Percentiles rank a stretch among this genome's conserved stretches.
Evolutionary conservation across 345 rosid species (phyloP).

Genomic region (Eucalyptus sp.): DNA sequence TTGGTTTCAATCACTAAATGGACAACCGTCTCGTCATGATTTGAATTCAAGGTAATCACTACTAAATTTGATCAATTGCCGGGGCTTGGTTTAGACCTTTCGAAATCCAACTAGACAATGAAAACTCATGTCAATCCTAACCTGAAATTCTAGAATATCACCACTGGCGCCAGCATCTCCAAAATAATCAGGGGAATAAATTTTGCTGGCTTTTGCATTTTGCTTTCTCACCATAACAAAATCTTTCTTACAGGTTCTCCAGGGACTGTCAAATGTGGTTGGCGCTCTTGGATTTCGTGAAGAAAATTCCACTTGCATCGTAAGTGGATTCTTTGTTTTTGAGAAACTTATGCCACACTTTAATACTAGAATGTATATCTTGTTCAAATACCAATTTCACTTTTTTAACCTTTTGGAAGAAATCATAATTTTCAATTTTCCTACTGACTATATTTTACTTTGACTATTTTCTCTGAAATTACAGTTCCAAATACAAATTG

Average conservation of each 20-base stretch:
- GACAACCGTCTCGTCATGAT: neutral
- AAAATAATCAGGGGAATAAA: neutral
- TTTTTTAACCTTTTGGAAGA: neutral
- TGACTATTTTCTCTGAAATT: no score
- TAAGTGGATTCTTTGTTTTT: accelerated
- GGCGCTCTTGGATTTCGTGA: neutral
- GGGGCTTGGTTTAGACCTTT: neutral
- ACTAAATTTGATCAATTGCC: neutral
- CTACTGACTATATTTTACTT: neutral
- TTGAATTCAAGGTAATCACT: neutral
- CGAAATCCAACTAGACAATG: neutral
- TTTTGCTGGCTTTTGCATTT: neutral
- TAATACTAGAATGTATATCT: neutral
- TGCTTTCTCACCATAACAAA: neutral
- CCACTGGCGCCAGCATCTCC: neutral
- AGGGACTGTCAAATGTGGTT: neutral
- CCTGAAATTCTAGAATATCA: neutral
- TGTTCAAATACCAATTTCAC: neutral
- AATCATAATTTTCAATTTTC: no score
- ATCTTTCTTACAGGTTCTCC: neutral
- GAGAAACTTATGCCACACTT: neutral
- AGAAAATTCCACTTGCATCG: accelerated
- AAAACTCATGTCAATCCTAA: neutral
- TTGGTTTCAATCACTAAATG: accelerated
- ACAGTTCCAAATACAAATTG: neutral